These are phyloP conservation scores for Martiniozyma abietophila DNA, from an alignment of 805 yeast species.

Conservation along the genomic window DNA sequence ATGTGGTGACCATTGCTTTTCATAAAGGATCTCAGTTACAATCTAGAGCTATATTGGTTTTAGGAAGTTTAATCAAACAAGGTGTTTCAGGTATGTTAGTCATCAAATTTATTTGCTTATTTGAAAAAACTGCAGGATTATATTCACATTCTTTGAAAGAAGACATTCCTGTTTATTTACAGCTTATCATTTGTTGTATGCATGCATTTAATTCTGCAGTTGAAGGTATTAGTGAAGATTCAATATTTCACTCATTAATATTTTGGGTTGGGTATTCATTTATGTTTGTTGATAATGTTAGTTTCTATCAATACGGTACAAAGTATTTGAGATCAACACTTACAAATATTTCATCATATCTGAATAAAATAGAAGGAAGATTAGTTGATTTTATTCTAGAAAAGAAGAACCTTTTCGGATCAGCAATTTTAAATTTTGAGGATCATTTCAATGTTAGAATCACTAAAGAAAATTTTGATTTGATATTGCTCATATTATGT, in stretches of 20 bases:
- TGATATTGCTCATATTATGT: conserved; percentile 36
- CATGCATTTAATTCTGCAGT: conserved; percentile 40
- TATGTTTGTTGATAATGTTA: conserved; percentile 19
- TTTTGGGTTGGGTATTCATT: conserved; percentile 36
- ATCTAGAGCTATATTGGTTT: conserved; percentile 55
- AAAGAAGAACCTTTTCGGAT: conserved; percentile 31
- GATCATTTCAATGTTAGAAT: conserved; percentile 29
- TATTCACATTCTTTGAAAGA: background rate
- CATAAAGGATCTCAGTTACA: conserved; percentile 48
- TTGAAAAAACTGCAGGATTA: conserved; percentile 16
- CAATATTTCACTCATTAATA: conserved; percentile 37
- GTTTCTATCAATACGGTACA: conserved; percentile 23
- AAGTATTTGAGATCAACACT: conserved; percentile 30
- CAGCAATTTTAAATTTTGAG: conserved; percentile 36
- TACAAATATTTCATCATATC: conserved; percentile 25
- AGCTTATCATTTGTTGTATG: conserved; percentile 26
- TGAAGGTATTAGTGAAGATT: conserved; percentile 37
- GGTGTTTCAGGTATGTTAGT: conserved; percentile 53
- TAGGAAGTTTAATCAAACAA: conserved; percentile 57
- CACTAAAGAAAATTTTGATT: conserved; percentile 39
- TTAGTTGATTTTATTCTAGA: conserved; percentile 24
- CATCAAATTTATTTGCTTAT: conserved; percentile 14
- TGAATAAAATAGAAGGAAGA: conserved; percentile 20
- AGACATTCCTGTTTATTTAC: background rate
- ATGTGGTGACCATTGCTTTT: conserved; percentile 55